Evolutionary conservation across 2,329 filamentous ascomycete genomes (phyloP), one percentile per base, ranked within the genome.

Genomic region (Pseudogymnoascus sp.): DNA sequence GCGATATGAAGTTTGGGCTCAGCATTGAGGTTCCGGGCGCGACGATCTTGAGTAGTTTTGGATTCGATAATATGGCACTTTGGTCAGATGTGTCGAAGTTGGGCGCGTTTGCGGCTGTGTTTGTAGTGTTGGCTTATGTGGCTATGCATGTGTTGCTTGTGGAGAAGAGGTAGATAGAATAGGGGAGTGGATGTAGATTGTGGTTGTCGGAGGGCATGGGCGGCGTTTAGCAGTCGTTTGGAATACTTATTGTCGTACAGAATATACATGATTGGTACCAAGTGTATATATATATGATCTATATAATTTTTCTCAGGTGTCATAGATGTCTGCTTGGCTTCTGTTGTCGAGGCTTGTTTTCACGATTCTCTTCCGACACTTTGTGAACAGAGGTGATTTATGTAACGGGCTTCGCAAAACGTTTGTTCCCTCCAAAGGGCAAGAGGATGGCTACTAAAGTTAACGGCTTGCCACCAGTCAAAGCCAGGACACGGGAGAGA

Each of bases 21-120:
- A 92, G 97, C 71, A 99, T 99, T 67, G 93, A 95, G 61, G 92
- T 99, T 0, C 95, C 95, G 0, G 95, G 95, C 35, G 92, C 93
- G 0, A 91, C 92, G 0, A 99, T 99, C 68, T 78, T 99, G 63
- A 96, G 90, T 75, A 91, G 90, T 0, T 99, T 99, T 74, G 95
- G 95, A 1, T 99, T 99, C 74, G 83, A 96, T 72, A 96, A 93
- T 29, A 80, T 86, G 65, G 91, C 91, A 0, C 81, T 96, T 63
- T 97, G 92, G 93, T 78, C 79, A 50, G 95, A 99, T 75, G 86
- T 95, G 26, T 79, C 89, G 61, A 93, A 91, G 56, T 78, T 99
- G 13, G 91, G 85, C 5, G 80, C 95, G 10, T 96, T 97, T 75
- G 91, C 89, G 1, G 88, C 83, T 0, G 82, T 85, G 0, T 99